These are phyloP conservation scores for Davidsoniella australis DNA, from an alignment of 2,329 filamentous ascomycete species.

Conservation along the genomic window DNA sequence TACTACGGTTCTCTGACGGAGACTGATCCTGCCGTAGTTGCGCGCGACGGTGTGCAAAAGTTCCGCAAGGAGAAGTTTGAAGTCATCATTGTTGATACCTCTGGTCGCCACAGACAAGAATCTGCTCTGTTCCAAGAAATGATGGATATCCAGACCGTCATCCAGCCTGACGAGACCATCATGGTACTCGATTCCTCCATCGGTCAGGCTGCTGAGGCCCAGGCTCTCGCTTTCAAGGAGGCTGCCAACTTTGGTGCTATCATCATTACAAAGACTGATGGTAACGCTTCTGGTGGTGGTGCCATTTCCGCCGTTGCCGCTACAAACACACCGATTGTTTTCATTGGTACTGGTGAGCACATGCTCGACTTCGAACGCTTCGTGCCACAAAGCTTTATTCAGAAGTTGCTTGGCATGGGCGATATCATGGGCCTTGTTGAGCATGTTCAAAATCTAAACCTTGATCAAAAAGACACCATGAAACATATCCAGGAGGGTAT, in stretches of 20 bases:
- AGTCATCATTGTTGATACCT: conserved; percentile 96
- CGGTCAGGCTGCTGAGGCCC: conserved; percentile 85
- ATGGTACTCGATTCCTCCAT: conserved; percentile 96
- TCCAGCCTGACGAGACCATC: conserved; percentile 83
- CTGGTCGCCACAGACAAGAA: conserved; percentile 86
- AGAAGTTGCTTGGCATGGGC: conserved; percentile 89
- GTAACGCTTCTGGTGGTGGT: conserved; percentile 85
- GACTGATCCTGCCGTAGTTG: conserved; percentile 85
- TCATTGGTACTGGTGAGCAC: conserved; percentile 94
- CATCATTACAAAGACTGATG: conserved; percentile 97
- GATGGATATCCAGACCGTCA: conserved; percentile 84
- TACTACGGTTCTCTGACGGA: conserved; percentile 96
- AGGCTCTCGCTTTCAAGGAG: conserved; percentile 93
- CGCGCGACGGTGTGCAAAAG: conserved; percentile 89
- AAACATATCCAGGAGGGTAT: conserved; percentile 96
- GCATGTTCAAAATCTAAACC: conserved; percentile 86
- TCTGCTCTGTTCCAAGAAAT: conserved; percentile 93
- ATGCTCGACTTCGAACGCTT: conserved; percentile 91
- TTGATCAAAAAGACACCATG: conserved; percentile 97
- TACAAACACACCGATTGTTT: conserved; percentile 91
- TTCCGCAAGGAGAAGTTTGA: conserved; percentile 99
- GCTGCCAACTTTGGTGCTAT: conserved; percentile 94
- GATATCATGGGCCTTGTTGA: conserved; percentile 91
- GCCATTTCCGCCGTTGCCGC: conserved; percentile 95
- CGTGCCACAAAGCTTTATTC: conserved; percentile 80